Conservation (phyloP, 78 protist species). For the Planoprotostelium fungivorum region DNA sequence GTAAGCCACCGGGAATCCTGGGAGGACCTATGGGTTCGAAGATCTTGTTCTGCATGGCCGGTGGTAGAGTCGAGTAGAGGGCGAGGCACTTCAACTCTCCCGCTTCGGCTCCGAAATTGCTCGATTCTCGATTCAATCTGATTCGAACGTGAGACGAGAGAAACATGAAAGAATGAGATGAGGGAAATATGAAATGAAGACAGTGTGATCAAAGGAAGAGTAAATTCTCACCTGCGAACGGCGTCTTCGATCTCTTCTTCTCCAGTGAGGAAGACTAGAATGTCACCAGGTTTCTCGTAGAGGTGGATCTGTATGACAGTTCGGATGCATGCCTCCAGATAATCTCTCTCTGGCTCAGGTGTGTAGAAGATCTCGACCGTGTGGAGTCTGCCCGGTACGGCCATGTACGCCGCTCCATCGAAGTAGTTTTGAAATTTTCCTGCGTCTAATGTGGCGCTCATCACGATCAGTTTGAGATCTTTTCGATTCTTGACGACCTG, state of each 20-base stretch:
- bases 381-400: conserved; percentile 67
- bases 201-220: no score
- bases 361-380: conserved; percentile 96
- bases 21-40: conserved; percentile 64
- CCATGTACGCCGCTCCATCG: conserved; percentile 75
- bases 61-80: conserved; percentile 96
- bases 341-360: conserved; percentile 91
- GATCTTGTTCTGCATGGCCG: conserved; percentile 86
- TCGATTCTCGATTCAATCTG: conserved; percentile 5
- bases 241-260: conserved; percentile 88
- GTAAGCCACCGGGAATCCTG: conserved; percentile 37
- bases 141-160: neutral
- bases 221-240: conserved; percentile 14
- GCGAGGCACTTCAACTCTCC: conserved; percentile 70
- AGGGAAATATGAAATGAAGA: no score
- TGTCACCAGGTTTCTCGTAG: conserved; percentile 91
- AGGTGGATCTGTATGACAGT: conserved; percentile 89
- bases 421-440: conserved; percentile 94
- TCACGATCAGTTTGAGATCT: conserved; percentile 90
- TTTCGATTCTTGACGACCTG: conserved; percentile 41
- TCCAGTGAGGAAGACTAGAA: conserved; percentile 96
- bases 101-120: neutral
- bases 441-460: conserved; percentile 99
- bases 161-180: no score
- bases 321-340: conserved; percentile 93